Evolutionary conservation across 768 basidiomycete genomes (phyloP), one percentile per base, ranked within the genome.

Genomic region (Suillus occidentalis): DNA sequence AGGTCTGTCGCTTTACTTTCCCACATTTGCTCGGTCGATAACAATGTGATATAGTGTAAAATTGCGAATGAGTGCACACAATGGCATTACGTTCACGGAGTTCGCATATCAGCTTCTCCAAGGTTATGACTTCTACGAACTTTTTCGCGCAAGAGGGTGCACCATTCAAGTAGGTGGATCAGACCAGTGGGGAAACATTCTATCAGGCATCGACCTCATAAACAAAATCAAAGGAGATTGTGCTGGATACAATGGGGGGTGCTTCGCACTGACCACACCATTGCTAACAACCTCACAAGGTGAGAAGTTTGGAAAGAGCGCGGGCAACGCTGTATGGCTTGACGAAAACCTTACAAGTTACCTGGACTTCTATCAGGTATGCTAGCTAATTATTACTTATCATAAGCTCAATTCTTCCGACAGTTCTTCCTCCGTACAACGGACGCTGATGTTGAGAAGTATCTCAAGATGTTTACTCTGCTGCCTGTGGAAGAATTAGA

Each of bases 101-200:
- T 99, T 99, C 78, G 89, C 93, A 4, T 99, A 99, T 75, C 97
- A 99, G 72, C 87, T 99, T 28, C 84, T 99, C 34, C 97, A 99
- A 79, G 97, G 95, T 13, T 93, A 95, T 78, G 97, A 99, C 77
- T 99, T 97, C 78, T 85, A 90, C 68, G 81, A 88, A 69, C 83
- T 99, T 10, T 79, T 91, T 73, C 81, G 82, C 67, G 75, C 83
- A 25, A 81, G 85, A 61, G 82, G 81, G 5, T 98, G 97, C 76
- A 85, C 85, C 16, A 85, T 97, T 50, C 97, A 99, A 76, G 79
- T 99, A 49, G 97, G 97, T 58, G 97, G 97, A 12, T 96, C 95
- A 0, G 97, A 99, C 75, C 97, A 99, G 76, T 97, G 95, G 92
- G 97, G 97, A 18, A 99, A 99, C 73, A 98, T 99, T 68, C 79